Conservation (phyloP, 441 rosid genomes). For the Populus hybrid region DNA sequence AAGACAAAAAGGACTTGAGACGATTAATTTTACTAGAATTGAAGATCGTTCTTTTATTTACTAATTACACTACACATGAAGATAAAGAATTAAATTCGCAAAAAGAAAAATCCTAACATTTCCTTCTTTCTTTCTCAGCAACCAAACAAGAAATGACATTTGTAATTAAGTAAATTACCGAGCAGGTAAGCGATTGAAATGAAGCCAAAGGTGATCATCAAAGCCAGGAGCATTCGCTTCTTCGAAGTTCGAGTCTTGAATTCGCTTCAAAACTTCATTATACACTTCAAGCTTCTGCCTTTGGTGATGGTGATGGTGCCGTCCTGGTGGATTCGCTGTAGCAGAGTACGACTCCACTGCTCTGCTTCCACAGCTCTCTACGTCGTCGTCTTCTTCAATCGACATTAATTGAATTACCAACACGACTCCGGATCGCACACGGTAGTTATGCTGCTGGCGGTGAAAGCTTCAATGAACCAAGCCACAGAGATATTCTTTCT, state of each 20-base stretch:
- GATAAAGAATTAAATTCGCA: neutral
- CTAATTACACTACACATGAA: neutral
- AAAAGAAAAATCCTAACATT: neutral
- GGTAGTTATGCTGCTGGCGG: neutral
- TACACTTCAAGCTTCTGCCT: conserved; percentile 83
- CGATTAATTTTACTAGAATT: too few relatives aligned
- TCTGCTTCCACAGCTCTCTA: conserved; percentile 92
- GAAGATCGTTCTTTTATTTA: neutral
- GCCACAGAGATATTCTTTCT: neutral
- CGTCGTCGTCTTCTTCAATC: conserved; percentile 81
- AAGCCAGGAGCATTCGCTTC: conserved; percentile 72
- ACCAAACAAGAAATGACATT: conserved; percentile 2
- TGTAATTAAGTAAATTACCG: conserved; percentile 38
- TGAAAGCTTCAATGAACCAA: neutral
- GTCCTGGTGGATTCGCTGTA: conserved; percentile 40
- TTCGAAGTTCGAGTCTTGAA: conserved; percentile 61
- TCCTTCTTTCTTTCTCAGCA: conserved; percentile 18
- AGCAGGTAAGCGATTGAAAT: conserved; percentile 95
- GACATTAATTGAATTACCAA: conserved; percentile 40
- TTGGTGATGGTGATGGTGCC: conserved; percentile 52
- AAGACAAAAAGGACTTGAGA: neutral
- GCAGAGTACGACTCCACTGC: conserved; percentile 44
- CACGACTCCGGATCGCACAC: conserved; percentile 1
- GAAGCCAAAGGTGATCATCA: conserved; percentile 93
- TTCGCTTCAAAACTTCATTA: conserved; percentile 65